These are phyloP conservation scores for Kazachstania sp. DNA, from an alignment of 1,139 yeast genomes.

Conservation along the genomic window DNA sequence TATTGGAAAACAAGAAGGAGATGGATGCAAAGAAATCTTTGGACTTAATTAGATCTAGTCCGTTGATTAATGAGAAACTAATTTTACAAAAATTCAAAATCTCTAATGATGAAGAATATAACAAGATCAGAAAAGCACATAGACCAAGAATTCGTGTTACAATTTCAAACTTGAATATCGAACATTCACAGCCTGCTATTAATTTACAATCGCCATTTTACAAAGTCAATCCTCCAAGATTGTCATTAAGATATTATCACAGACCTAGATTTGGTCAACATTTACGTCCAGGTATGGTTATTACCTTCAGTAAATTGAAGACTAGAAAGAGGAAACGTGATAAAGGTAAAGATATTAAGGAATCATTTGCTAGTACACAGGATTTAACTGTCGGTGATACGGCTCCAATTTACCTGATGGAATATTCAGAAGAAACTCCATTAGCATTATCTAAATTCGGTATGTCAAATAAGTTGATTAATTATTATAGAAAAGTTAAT, in stretches of 20 bases:
- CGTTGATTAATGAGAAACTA: conserved; percentile 29
- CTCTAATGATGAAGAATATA: conserved; percentile 85
- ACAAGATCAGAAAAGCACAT: conserved; percentile 71
- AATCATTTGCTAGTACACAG: conserved; percentile 58
- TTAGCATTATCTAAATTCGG: conserved; percentile 79
- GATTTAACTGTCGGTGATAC: conserved; percentile 83
- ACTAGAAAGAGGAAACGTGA: conserved; percentile 85
- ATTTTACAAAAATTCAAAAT: conserved; percentile 55
- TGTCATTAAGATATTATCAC: conserved; percentile 72
- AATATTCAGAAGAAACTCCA: conserved; percentile 88
- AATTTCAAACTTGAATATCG: conserved; percentile 82
- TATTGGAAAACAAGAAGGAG: conserved; percentile 18
- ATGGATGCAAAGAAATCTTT: neutral
- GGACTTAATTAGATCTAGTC: neutral
- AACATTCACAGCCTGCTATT: conserved; percentile 83
- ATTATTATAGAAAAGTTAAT: conserved; percentile 77
- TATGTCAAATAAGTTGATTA: conserved; percentile 90
- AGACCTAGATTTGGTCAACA: conserved; percentile 54
- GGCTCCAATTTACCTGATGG: conserved; percentile 68
- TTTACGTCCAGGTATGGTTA: conserved; percentile 68
- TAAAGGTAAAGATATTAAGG: conserved; percentile 70
- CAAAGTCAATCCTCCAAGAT: conserved; percentile 63
- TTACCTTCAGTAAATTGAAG: conserved; percentile 69
- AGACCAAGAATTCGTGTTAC: conserved; percentile 90
- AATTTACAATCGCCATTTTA: conserved; percentile 87